Base-by-base conservation (phyloP, 768 basidiomycete species). In the Trametes elegans region DNA sequence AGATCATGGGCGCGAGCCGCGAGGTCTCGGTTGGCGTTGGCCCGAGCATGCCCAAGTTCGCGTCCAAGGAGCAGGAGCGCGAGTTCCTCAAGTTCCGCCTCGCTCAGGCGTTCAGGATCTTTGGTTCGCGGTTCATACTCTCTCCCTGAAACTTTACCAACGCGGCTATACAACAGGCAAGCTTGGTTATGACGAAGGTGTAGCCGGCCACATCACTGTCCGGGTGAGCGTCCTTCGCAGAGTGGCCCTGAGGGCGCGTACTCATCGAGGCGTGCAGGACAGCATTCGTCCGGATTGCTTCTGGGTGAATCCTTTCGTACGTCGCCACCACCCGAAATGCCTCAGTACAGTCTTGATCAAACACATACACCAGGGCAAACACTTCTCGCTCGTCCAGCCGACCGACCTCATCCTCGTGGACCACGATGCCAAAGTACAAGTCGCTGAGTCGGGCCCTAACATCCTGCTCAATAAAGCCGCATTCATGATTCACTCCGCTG, bases 161-260 rank as follows among this genome's bases (percentile, higher is more conserved):
- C n/a, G n/a, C n/a, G n/a, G n/a, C n/a, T n/a, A n/a, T n/a, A n/a
- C n/a, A n/a, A 21, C 41, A 61, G 63, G 62, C 18, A 61, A 75
- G 46, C 62, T 73, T 24, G 78, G 77, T 19, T 79, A 73, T 55
- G 75, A 73, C 41, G 76, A 79, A 57, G 79, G 78, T 28, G 68
- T 76, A 27, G 76, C 78, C 14, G 79, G 79, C 0, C 78, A 80
- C 59, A 80, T 81, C 56, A 79, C 79, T 24, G 74, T 79, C 31
- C 73, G 78, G 28, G 66, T 64, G 34, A 24, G 58, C 48, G 0
- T 18, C 18, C 10, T 31, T 7, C 23, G 11, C 9, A 3, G 27
- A 9, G 11, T 26, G 45, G 44, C 18, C 8, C 10, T 32, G 26
- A n/a, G n/a, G n/a, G 27, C n/a, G 6, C 2, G 5, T 27, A 3